Base-by-base conservation (phyloP, 1,139 yeast genomes). In the Pichia cactophila region DNA sequence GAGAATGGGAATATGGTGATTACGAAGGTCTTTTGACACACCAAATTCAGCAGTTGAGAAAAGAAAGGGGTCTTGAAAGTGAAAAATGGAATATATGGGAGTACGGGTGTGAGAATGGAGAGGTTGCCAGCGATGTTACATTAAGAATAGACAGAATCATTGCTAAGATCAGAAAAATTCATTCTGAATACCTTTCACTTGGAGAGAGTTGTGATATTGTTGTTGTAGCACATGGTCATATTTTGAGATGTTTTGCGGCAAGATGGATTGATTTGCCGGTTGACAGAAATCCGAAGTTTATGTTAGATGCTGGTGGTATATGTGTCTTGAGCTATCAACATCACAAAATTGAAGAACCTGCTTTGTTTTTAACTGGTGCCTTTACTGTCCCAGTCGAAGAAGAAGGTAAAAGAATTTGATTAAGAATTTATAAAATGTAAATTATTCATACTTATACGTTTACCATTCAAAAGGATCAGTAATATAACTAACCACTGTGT, bases 1-100 rank as follows among this genome's bases (percentile, higher is more conserved):
- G 94, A 56, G 97, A 90, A 69, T 90, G 97, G 97, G 94, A 87
- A 58, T 90, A 90, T 62, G 97, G 97, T 58, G 94, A 86, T 60
- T 90, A 90, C 65, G 97, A 90, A 70, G 97, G 97, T 5, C 67
- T 83, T 59, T 66, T 74, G 50, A 85, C 95, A 1, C 67, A 70
- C 14, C 80, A 89, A 58, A 89, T 90, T 63, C 70, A 75, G 41
- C 74, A 71, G 11, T 65, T 78, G 56, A 77, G 97, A 60, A 69
- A 70, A 43, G 63, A 69, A 20, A 73, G 83, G 53, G 96, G 95
- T 0, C 69, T 86, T 45, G 81, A 77, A 48, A 69, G 75, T 53
- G 59, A 67, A 50, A 58, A 60, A n/a, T 90, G 97, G 97, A 70
- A 74, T 49, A 89, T 92, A 62, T 89, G 97, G 95, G 69, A 80